phyloP scores from a whole-genome alignment of 2,329 filamentous ascomycete genomes.

The Falciphora oryzae region DNA sequence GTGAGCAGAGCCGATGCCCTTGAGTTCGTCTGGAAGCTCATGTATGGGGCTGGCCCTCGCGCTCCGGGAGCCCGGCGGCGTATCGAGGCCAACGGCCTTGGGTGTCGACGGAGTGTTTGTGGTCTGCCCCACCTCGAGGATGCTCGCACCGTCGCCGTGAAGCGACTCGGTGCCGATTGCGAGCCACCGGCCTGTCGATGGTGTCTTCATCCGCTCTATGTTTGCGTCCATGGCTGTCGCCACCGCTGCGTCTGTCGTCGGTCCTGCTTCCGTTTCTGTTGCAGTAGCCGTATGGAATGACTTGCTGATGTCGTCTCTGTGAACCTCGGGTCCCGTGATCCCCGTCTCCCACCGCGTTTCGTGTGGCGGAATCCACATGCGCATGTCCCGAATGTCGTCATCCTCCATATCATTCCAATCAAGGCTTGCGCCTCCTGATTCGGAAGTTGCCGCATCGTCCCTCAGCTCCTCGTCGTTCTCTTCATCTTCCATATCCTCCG shows the following conservation, averaged over 20 bases:
- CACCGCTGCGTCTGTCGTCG: not conserved
- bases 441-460: not conserved
- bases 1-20: constrained; percentile 11
- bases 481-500: not conserved
- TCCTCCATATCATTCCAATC: not conserved
- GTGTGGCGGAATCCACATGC: not conserved
- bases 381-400: not conserved
- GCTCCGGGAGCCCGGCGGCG: constrained; percentile 3
- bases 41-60: not conserved
- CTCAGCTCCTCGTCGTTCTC: not conserved
- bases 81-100: not conserved
- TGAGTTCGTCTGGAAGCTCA: constrained; percentile 10
- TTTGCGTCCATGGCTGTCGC: not conserved
- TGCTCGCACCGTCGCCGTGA: not conserved
- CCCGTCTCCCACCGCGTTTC: constrained; percentile 11
- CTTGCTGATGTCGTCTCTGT: constrained; percentile 8
- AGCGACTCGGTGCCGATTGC: not conserved
- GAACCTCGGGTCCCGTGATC: constrained; percentile 16
- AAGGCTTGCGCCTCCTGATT: not conserved
- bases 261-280: not conserved
- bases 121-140: not conserved
- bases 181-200: not conserved
- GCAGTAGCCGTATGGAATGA: not conserved
- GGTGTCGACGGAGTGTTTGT: not conserved
- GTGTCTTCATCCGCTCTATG: not conserved